Conservation (phyloP, 768 basidiomycete genomes). For the Sporobolomyces pararoseus region DNA sequence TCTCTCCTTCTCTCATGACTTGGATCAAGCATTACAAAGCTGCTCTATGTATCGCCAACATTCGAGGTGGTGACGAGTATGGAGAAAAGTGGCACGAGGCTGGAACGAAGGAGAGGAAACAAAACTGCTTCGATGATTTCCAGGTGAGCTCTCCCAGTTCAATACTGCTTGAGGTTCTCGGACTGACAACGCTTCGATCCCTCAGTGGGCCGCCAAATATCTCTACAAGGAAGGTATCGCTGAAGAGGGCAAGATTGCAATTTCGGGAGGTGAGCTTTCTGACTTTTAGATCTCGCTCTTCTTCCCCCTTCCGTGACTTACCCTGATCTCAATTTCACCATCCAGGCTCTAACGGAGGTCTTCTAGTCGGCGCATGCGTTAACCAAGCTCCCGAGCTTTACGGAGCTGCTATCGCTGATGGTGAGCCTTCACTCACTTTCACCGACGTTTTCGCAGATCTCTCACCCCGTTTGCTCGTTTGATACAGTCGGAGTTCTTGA, state of each 20-base stretch:
- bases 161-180: too few relatives aligned
- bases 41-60: constrained; percentile 53
- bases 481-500: constrained; percentile 69
- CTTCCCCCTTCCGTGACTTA: background rate
- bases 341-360: constrained; percentile 70
- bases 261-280: constrained; percentile 59
- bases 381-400: constrained; percentile 72
- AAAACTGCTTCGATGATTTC: constrained; percentile 70
- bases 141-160: constrained; percentile 48
- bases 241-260: constrained; percentile 65
- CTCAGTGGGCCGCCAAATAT: constrained; percentile 52
- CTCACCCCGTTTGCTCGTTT: background rate
- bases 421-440: background rate
- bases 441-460: background rate
- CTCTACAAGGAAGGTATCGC: constrained; percentile 70
- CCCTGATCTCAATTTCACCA: too few relatives aligned
- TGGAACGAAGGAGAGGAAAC: constrained; percentile 65
- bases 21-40: constrained; percentile 69
- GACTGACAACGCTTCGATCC: too few relatives aligned
- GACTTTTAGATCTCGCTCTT: background rate
- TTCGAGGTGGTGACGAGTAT: constrained; percentile 66
- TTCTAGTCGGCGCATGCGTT: constrained; percentile 78
- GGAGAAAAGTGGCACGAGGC: constrained; percentile 80
- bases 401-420: constrained; percentile 70
- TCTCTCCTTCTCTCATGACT: constrained; percentile 66